A percentile compares a stretch with the other conserved stretches of the same genome.
phyloP scores from a whole-genome alignment of 306 rosid species.

The Casuarina glauca region DNA sequence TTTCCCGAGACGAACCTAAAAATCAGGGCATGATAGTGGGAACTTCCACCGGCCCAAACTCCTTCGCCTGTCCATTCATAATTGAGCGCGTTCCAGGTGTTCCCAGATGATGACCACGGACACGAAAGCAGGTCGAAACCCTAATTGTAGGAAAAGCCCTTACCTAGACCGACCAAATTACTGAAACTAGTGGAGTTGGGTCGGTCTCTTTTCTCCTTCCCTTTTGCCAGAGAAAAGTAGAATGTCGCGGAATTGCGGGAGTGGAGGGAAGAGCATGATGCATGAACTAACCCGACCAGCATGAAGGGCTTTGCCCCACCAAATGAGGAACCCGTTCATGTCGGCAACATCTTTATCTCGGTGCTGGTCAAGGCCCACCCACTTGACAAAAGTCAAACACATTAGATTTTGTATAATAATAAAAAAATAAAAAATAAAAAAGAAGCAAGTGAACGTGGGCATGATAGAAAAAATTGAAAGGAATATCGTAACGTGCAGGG shows the following conservation, averaged over 20 bases:
- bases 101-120: background rate
- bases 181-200: too few species aligned
- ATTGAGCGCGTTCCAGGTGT: background rate
- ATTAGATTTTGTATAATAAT: background rate
- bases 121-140: too few species aligned
- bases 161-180: too few species aligned
- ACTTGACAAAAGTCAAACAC: background rate
- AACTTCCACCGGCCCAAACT: too few species aligned
- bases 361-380: background rate
- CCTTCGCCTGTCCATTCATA: too few species aligned
- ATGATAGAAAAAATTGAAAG: background rate
- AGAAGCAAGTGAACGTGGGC: background rate
- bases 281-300: conserved; percentile 15
- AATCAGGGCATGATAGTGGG: too few species aligned
- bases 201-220: background rate
- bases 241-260: background rate
- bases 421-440: background rate
- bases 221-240: background rate
- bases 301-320: background rate
- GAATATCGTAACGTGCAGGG: too few species aligned
- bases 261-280: background rate
- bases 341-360: background rate
- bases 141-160: too few species aligned
- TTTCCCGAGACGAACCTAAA: too few species aligned
- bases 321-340: background rate